Base-by-base conservation (phyloP, 345 rosid species). In the Clausena lansium region DNA sequence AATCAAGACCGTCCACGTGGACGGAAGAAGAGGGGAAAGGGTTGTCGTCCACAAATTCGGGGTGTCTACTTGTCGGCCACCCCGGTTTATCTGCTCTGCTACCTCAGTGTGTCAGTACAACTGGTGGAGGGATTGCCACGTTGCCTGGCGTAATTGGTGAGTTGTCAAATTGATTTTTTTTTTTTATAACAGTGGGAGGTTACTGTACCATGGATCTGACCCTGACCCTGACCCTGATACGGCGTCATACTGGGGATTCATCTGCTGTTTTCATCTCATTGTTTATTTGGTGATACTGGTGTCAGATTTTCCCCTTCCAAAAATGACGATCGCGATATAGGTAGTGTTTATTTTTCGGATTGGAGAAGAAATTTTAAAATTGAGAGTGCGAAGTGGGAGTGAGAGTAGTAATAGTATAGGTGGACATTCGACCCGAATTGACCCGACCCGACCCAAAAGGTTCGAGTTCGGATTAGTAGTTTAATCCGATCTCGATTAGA, bases 41-140 rank as follows among this genome's bases (percentile, higher is more conserved):
- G 82, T 15, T 84, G 77, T 78, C 83, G 85, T 83, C 88, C 95
- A 87, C 85, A 88, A 88, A 82, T 81, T 85, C 83, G 77, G 83
- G 81, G 54, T 85, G 91, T 89, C 87, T 84, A 80, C 81, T 86
- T 93, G 98, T 93, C 94, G 97, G 95, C 95, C 96, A 90, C 88
- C 83, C 86, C 80, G 78, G 78, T 82, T 88, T 84, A 84, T 86
- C 93, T 78, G 88, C 87, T 45, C 41, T 66, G 74, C 73, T 82
- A 65, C 38, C 70, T 62, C 52, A 70, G 75, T 82, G 75, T 82
- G 81, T 79, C 75, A 38, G 84, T 41, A 59, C 82, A 75, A 85
- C 72, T 77, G 91, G 91, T 79, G 5, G 25, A 75, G 22, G 35
- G 11, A 13, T 20, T 8, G 85, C 90, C 93, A 87, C 91, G 89